These are phyloP conservation scores for Trichoderma sp. DNA, from an alignment of 2,329 filamentous ascomycete genomes.

Conservation along the genomic window DNA sequence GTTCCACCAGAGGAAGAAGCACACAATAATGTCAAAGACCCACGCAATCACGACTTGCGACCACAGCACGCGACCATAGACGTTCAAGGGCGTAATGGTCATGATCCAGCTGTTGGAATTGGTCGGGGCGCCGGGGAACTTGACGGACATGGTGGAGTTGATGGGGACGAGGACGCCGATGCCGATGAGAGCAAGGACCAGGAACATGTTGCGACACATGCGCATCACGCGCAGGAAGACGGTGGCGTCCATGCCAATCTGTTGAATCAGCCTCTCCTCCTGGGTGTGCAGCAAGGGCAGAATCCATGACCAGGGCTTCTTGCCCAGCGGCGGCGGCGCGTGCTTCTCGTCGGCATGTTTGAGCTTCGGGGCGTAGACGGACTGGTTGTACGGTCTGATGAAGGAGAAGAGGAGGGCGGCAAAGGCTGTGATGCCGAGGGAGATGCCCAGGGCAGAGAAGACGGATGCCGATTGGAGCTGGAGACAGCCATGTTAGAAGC, in stretches of 20 bases:
- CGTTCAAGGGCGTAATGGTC: constrained; percentile 61
- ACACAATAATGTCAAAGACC: constrained; percentile 73
- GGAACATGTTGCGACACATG: constrained; percentile 92
- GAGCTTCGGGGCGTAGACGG: constrained; percentile 91
- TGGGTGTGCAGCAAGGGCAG: constrained; percentile 74
- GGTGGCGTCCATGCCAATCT: constrained; percentile 86
- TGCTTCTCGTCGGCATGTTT: constrained; percentile 92
- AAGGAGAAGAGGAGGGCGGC: constrained; percentile 84
- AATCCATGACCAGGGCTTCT: constrained; percentile 86
- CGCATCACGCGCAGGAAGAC: constrained; percentile 84
- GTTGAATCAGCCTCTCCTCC: constrained; percentile 76
- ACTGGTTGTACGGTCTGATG: constrained; percentile 84
- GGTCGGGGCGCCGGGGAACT: constrained; percentile 31
- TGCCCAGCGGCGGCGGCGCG: constrained; percentile 82
- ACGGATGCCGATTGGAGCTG: constrained; percentile 56
- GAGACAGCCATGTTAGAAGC: not conserved
- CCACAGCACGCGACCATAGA: constrained; percentile 59
- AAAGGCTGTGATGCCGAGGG: constrained; percentile 71
- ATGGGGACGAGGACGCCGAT: constrained; percentile 79
- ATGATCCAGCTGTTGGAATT: constrained; percentile 51
- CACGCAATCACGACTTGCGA: constrained; percentile 61
- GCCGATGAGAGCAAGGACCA: constrained; percentile 70
- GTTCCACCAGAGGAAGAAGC: constrained; percentile 85
- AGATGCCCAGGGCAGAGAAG: constrained; percentile 77
- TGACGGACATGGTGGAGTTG: constrained; percentile 59